These are phyloP conservation scores for Taphrina communis DNA, from an alignment of 1,139 yeast genomes.

Conservation along the genomic window DNA sequence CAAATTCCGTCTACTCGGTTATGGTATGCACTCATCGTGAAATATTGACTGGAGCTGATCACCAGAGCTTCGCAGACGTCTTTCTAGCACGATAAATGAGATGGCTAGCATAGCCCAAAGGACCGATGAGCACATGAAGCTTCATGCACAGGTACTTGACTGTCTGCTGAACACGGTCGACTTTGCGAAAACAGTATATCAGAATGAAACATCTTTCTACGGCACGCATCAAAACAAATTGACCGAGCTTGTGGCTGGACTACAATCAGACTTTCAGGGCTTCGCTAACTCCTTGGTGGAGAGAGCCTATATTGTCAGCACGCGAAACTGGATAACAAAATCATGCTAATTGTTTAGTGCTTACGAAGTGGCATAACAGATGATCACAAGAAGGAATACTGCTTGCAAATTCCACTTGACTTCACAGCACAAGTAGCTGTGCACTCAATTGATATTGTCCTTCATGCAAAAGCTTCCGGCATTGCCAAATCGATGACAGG, in stretches of 20 bases:
- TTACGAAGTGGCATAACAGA: background rate
- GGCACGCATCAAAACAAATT: background rate
- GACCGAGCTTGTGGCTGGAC: background rate
- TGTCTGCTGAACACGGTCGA: background rate
- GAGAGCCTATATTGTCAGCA: background rate
- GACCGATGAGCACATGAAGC: background rate
- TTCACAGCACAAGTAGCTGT: slow-evolving; percentile 12
- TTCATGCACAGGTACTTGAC: background rate
- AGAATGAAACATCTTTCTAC: background rate
- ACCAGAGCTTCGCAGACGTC: slow-evolving; percentile 3
- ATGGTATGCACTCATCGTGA: background rate
- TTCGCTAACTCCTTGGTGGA: background rate
- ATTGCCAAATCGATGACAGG: background rate
- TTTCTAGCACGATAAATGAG: background rate
- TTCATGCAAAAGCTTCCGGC: background rate
- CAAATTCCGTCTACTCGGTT: background rate
- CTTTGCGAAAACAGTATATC: background rate
- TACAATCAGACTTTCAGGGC: background rate
- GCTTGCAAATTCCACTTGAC: slow-evolving; percentile 11
- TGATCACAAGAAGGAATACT: background rate
- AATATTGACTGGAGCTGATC: background rate
- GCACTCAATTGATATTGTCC: background rate
- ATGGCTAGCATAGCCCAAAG: background rate
- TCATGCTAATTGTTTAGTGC: background rate
- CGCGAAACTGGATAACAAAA: background rate